Evolutionary conservation across 164 flowering plant genomes (phyloP), one percentile per base, ranked within the genome.

Genomic region (Protea cynaroides): DNA sequence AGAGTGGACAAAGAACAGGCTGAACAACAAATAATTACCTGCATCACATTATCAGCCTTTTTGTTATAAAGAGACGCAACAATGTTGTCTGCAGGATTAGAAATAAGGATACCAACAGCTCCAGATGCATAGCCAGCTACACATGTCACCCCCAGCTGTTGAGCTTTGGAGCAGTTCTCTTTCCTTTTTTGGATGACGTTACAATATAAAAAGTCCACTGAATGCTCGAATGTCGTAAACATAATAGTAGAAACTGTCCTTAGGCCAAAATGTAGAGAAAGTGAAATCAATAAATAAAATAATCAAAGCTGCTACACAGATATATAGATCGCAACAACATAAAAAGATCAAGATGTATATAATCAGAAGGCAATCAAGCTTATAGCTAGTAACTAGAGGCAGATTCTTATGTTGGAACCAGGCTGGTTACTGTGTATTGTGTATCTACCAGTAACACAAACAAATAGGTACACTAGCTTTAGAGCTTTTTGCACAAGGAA

Each of bases 221-320:
- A 82, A 71, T 93, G 94, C 86, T 93, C 96, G 73, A 93, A 90
- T 18, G 97, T 90, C 29, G 94, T 81, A 72, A 92, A 90, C 97
- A 93, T 93, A 13, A 85, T 69, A 76, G 88, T 83, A 6, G 90
- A 84, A 69, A 90, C 95, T 88, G 95, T 24, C 44, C 25, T 37
- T 65, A 57, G 67, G 54, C 57, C 37, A 22, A 37, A 18, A 63
- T 13, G 8, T 36, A 44, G 23, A 36, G 58, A 7, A 59, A 6
- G 37, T 24, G 15, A 23, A 1, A 22, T 49, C 1, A 49, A 49
- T 49, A 4, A 49, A 9, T 12, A 40, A 40, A 4, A 40, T 29
- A 40, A 40, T 40, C 4, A 40, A 29, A 29, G 34, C 34, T 40
- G 46, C 46, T 40, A 40, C 13, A 4, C 46, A 40, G 9, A 12